Base-by-base conservation (phyloP, 176 grass and related monocot genomes). In the Bothriochloa decipiens region DNA sequence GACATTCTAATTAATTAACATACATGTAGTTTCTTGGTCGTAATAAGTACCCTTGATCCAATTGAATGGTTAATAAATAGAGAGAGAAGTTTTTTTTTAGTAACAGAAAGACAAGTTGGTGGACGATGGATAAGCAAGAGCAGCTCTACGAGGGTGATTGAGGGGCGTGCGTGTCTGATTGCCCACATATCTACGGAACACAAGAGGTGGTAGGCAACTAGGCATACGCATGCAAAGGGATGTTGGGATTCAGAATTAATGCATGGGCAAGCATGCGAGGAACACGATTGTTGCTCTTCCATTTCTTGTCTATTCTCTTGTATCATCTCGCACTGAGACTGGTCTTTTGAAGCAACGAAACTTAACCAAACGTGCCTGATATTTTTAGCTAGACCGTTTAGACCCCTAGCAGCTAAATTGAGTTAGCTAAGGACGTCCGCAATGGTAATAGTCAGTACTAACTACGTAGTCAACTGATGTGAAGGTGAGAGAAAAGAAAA, bases 141-240 rank as follows among this genome's bases (percentile, higher is more conserved):
- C 65, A 25, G 65, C 45, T 55, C 65, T 65, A 26, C 16, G 28
- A 47, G 1, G 25, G 8, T 64, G 60, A 79, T 61, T 61, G 60
- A 62, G 39, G 27, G 1, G 7, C 18, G 46, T 26, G 35, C 79
- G 79, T 81, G 65, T 57, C 7, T 27, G 65, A 81, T 70, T 81
- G 78, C 35, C 78, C 35, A 81, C 29, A 37, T 46, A 32, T 26
- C 28, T 52, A 28, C 64, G 7, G 20, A 69, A 81, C 29, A 17
- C 23, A 47, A 26, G 2, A 4, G 5, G 20, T 26, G 6, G 28
- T 49, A 16, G 20, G 43, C 64, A 74, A 74, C 47, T 57, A 55
- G 79, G 79, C 79, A 25, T 52, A 81, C 79, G 79, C 65, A 57
- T 40, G 79, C 79, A 55, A 70, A 69, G 47, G 79, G 79, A 81